Conservation (phyloP, 148 eudicot species). For the Spergularia marina region DNA sequence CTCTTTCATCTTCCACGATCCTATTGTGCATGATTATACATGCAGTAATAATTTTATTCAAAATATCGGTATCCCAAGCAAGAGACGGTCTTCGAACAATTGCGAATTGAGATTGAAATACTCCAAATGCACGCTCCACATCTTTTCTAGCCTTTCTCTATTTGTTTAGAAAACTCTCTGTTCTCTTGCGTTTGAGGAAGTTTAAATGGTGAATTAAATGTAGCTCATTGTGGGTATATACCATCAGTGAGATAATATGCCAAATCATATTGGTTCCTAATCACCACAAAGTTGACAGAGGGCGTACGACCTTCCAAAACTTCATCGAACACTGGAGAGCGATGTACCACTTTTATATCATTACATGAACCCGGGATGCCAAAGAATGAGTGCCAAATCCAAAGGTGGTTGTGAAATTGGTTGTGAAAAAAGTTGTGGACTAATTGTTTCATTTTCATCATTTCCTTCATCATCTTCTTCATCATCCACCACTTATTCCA, state of each 20-base stretch:
- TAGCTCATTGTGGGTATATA: conserved; percentile 6
- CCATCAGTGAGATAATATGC: neutral
- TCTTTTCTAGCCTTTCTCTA: neutral
- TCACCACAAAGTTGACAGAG: neutral
- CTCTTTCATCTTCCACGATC: too few species aligned
- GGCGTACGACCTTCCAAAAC: neutral
- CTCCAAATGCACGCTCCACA: neutral
- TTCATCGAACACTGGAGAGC: neutral
- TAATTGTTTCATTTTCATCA: too few species aligned
- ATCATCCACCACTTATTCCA: too few species aligned
- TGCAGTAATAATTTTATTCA: too few species aligned
- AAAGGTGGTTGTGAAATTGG: too few species aligned
- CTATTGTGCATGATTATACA: too few species aligned
- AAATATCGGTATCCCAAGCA: neutral
- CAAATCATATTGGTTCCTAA: neutral
- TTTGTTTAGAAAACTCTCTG: neutral
- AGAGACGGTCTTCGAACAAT: neutral
- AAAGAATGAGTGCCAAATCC: too few species aligned
- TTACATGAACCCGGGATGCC: too few species aligned
- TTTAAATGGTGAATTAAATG: neutral
- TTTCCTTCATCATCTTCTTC: too few species aligned
- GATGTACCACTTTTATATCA: neutral
- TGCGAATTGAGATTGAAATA: neutral
- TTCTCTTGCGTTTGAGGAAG: neutral
- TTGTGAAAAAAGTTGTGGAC: too few species aligned